phyloP scores from a whole-genome alignment of 2,329 filamentous ascomycete genomes.

The Alternaria conjuncta region DNA sequence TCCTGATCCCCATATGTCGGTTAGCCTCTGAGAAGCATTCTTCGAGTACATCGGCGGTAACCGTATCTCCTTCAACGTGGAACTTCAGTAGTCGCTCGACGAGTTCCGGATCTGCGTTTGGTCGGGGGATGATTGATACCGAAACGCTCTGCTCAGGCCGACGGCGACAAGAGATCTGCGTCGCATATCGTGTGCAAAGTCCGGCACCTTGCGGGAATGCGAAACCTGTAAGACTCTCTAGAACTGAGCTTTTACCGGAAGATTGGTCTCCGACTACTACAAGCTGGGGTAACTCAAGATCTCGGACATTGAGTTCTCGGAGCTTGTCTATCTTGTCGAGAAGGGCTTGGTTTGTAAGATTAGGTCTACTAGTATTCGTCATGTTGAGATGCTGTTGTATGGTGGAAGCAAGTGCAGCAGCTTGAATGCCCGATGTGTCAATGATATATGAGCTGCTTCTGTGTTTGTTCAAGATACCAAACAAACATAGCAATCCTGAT shows the following conservation, averaged over 20 bases:
- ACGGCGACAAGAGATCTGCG: slow-evolving; percentile 61
- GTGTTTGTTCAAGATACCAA: neutral
- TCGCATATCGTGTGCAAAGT: slow-evolving; percentile 66
- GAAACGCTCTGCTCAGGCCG: slow-evolving; percentile 48
- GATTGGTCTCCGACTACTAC: slow-evolving; percentile 3
- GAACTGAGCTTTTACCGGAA: slow-evolving; percentile 42
- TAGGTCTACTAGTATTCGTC: neutral
- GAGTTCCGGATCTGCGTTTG: slow-evolving; percentile 17
- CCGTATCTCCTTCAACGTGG: neutral
- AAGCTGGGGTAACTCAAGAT: slow-evolving; percentile 37
- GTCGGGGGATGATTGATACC: slow-evolving; percentile 14
- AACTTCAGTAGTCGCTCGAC: neutral
- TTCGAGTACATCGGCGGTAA: neutral
- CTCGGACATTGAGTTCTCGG: slow-evolving; percentile 27
- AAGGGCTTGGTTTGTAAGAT: slow-evolving; percentile 8
- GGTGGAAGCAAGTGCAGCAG: neutral
- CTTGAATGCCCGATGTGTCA: neutral
- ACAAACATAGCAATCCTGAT: neutral
- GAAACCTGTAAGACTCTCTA: slow-evolving; percentile 44
- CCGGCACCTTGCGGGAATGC: slow-evolving; percentile 50
- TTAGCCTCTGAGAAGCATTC: neutral
- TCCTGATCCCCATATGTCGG: neutral
- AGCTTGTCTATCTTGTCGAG: slow-evolving; percentile 35
- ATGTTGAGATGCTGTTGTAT: neutral
- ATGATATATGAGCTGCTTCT: neutral